Evolutionary conservation across 2,329 filamentous ascomycete genomes (phyloP).

Genomic region (Curvularia hawaiiensis): DNA sequence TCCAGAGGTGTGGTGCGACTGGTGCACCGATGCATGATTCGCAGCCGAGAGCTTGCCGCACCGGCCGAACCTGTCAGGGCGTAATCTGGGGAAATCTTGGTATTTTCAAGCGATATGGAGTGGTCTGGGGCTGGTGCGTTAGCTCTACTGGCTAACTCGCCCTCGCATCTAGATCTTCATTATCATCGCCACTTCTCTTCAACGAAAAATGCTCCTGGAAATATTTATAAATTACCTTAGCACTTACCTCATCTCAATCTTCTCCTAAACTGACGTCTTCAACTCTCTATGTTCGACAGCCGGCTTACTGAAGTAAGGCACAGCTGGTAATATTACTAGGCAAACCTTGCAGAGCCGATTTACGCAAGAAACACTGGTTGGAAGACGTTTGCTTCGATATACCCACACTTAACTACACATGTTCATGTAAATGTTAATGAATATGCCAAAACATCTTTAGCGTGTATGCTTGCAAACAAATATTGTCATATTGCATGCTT

Average conservation of each 20-base stretch:
- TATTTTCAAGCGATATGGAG: slow-evolving; percentile 8
- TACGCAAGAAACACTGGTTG: not conserved
- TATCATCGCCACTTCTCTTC: not conserved
- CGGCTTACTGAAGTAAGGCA: not conserved
- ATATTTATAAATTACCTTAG: not conserved
- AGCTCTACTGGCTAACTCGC: not conserved
- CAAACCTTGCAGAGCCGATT: not conserved
- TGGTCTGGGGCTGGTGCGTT: slow-evolving; percentile 10
- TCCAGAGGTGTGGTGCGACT: slow-evolving; percentile 32
- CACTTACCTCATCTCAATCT: not conserved
- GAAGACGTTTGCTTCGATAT: not conserved
- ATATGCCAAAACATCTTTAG: not conserved
- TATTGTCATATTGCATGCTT: not conserved
- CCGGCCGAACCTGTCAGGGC: slow-evolving; percentile 16
- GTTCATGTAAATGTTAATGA: not conserved
- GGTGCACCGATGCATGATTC: slow-evolving; percentile 21
- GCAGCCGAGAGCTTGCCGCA: slow-evolving; percentile 15
- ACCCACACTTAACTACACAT: not conserved
- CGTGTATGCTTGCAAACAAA: not conserved
- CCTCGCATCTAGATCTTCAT: not conserved
- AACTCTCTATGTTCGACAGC: not conserved
- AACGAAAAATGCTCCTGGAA: not conserved
- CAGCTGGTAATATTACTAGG: not conserved
- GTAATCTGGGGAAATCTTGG: slow-evolving; percentile 20
- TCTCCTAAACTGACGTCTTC: not conserved